phyloP scores from a whole-genome alignment of 2,329 filamentous ascomycete genomes.

The Microcera coccophila region DNA sequence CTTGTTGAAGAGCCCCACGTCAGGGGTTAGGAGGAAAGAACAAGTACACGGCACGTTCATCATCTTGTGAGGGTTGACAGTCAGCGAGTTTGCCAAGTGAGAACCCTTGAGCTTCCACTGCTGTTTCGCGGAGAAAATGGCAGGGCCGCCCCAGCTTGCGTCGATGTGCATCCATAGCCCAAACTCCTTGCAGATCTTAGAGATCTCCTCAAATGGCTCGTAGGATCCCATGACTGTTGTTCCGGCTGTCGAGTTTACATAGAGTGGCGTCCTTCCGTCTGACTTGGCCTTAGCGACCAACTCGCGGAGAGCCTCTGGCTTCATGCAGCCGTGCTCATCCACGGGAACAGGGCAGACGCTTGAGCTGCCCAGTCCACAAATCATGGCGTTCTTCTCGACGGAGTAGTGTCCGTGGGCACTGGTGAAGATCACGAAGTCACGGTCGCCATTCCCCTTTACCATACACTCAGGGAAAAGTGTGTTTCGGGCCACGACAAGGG shows the following conservation, averaged over 20 bases:
- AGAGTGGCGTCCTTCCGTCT: slow-evolving; percentile 77
- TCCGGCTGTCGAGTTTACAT: slow-evolving; percentile 92
- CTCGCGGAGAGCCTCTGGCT: slow-evolving; percentile 58
- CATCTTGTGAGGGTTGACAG: slow-evolving; percentile 97
- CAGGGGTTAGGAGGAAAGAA: slow-evolving; percentile 77
- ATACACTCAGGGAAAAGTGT: slow-evolving; percentile 78
- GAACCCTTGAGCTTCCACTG: slow-evolving; percentile 63
- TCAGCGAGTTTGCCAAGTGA: slow-evolving; percentile 74
- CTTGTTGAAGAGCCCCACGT: slow-evolving; percentile 70
- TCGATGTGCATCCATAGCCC: slow-evolving; percentile 91
- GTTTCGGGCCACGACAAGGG: slow-evolving; percentile 84
- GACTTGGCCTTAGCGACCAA: slow-evolving; percentile 58
- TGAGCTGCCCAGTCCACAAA: slow-evolving; percentile 74
- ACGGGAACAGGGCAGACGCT: slow-evolving; percentile 73
- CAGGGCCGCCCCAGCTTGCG: slow-evolving; percentile 83
- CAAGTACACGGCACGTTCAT: slow-evolving; percentile 86
- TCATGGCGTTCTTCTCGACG: slow-evolving; percentile 89
- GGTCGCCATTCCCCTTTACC: slow-evolving; percentile 59
- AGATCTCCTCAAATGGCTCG: slow-evolving; percentile 71
- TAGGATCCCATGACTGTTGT: slow-evolving; percentile 90
- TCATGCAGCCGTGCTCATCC: slow-evolving; percentile 69
- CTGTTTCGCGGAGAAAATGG: slow-evolving; percentile 68
- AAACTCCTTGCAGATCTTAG: slow-evolving; percentile 64
- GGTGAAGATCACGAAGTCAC: slow-evolving; percentile 79
- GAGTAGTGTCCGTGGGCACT: slow-evolving; percentile 90